Conservation (phyloP, 345 rosid genomes). For the Iberis pinnata region DNA sequence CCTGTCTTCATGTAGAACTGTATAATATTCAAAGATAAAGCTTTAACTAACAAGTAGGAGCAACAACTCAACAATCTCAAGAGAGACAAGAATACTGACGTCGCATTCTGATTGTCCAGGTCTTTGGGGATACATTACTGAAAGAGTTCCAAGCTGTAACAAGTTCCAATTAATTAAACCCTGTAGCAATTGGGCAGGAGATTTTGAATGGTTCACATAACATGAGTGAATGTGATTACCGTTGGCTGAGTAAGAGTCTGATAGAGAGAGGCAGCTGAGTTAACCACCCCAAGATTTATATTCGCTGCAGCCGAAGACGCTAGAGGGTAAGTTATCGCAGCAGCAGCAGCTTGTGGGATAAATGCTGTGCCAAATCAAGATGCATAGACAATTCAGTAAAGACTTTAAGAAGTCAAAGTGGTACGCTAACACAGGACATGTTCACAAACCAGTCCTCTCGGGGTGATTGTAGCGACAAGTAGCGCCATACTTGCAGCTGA, state of each 20-base stretch:
- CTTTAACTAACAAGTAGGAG: background rate
- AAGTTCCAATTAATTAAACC: conserved; percentile 3
- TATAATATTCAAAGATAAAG: conserved; percentile 5
- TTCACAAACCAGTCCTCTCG: conserved; percentile 65
- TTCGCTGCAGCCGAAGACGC: conserved; percentile 38
- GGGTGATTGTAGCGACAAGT: conserved; percentile 96
- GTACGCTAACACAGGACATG: conserved; percentile 1
- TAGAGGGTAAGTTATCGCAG: conserved; percentile 47
- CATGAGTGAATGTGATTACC: conserved; percentile 26
- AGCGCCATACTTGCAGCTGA: conserved; percentile 91
- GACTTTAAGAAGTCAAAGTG: background rate
- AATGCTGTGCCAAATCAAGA: conserved; percentile 50
- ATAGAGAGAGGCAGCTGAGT: conserved; percentile 57
- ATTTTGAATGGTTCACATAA: background rate
- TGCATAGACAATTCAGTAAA: background rate
- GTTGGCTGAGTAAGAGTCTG: conserved; percentile 39
- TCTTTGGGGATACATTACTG: conserved; percentile 68
- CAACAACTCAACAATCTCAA: conserved; percentile 8
- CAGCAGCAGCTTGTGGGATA: conserved; percentile 55
- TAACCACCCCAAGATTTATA: conserved; percentile 44
- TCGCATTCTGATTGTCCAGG: conserved; percentile 92
- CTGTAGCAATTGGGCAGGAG: background rate
- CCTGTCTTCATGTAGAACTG: conserved; percentile 96
- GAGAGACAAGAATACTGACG: conserved; percentile 36
- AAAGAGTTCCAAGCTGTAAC: conserved; percentile 51